A percentile compares a stretch with the other conserved stretches of the same genome.
Evolutionary conservation across 1,139 yeast genomes (phyloP).

Genomic region (Pneumocystis murina): DNA sequence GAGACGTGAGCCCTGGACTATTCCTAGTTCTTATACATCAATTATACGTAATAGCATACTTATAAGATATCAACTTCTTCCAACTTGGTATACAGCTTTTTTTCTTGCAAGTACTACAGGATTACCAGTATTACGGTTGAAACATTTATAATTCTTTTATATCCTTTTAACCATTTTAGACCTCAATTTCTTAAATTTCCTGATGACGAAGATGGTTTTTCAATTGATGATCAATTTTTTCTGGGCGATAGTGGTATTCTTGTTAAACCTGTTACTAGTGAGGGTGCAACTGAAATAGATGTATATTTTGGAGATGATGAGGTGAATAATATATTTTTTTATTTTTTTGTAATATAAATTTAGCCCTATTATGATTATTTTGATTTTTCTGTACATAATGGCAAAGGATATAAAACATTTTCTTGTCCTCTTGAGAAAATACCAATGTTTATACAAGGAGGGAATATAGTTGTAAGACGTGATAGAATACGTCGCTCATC

Average conservation of each 20-base stretch:
- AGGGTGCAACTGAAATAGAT: constrained; percentile 31
- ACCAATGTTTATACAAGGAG: constrained; percentile 67
- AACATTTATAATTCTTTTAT: not conserved
- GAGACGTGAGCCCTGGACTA: constrained; percentile 84
- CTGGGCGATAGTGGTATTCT: constrained; percentile 59
- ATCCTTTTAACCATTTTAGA: constrained; percentile 1
- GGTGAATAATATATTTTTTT: constrained; percentile 13
- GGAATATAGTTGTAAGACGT: constrained; percentile 52
- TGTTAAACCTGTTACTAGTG: constrained; percentile 66
- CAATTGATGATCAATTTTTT: constrained; percentile 71
- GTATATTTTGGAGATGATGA: constrained; percentile 54
- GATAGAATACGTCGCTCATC: constrained; percentile 70
- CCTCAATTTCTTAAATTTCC: constrained; percentile 64
- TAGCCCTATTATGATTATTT: constrained; percentile 36
- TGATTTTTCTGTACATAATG: constrained; percentile 32
- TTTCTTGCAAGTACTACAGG: constrained; percentile 47
- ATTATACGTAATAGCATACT: constrained; percentile 54
- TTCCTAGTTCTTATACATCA: constrained; percentile 59
- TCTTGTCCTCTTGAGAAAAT: constrained; percentile 44
- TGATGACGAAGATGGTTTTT: constrained; percentile 34
- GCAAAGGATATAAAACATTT: constrained; percentile 28
- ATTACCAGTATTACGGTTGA: constrained; percentile 40
- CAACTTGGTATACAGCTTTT: constrained; percentile 72
- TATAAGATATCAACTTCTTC: constrained; percentile 61
- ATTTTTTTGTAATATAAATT: not conserved